Conservation (phyloP, 2,329 filamentous ascomycete genomes). For the Byssochlamys sp. region DNA sequence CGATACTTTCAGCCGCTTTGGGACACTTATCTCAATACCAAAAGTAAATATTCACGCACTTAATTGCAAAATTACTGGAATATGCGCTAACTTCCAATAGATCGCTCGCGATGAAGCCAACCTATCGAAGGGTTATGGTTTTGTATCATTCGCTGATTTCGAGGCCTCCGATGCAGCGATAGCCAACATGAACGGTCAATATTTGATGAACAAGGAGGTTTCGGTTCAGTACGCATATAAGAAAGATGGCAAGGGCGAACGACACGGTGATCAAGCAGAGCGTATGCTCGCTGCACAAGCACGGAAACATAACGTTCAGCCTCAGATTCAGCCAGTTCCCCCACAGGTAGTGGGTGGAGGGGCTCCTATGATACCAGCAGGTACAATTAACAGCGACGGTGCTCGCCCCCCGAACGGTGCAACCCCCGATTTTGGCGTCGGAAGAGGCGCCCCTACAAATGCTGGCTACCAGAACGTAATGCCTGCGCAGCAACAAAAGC, state of each 20-base stretch:
- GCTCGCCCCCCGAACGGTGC: slow-evolving; percentile 23
- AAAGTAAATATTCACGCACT: slow-evolving; percentile 50
- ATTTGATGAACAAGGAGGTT: slow-evolving; percentile 92
- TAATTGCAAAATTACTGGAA: neutral
- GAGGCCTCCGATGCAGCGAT: slow-evolving; percentile 88
- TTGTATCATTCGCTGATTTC: slow-evolving; percentile 86
- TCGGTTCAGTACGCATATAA: slow-evolving; percentile 98
- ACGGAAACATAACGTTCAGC: slow-evolving; percentile 84
- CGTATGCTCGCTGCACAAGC: slow-evolving; percentile 83
- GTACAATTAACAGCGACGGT: slow-evolving; percentile 35
- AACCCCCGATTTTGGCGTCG: slow-evolving; percentile 25
- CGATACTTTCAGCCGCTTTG: slow-evolving; percentile 90
- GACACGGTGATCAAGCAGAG: slow-evolving; percentile 90
- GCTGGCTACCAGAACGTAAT: slow-evolving; percentile 34
- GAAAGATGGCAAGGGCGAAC: slow-evolving; percentile 94
- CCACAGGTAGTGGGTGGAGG: slow-evolving; percentile 55
- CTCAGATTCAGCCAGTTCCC: slow-evolving; percentile 66
- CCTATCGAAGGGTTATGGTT: slow-evolving; percentile 88
- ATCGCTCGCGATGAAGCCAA: slow-evolving; percentile 77
- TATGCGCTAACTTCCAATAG: slow-evolving; percentile 19
- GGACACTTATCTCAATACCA: slow-evolving; percentile 69
- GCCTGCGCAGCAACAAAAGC: slow-evolving; percentile 37
- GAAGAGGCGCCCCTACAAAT: slow-evolving; percentile 34
- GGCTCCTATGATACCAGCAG: slow-evolving; percentile 33
- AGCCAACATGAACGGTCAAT: slow-evolving; percentile 87